phyloP scores from a whole-genome alignment of 768 basidiomycete species.

The Lactarius tabidus region DNA sequence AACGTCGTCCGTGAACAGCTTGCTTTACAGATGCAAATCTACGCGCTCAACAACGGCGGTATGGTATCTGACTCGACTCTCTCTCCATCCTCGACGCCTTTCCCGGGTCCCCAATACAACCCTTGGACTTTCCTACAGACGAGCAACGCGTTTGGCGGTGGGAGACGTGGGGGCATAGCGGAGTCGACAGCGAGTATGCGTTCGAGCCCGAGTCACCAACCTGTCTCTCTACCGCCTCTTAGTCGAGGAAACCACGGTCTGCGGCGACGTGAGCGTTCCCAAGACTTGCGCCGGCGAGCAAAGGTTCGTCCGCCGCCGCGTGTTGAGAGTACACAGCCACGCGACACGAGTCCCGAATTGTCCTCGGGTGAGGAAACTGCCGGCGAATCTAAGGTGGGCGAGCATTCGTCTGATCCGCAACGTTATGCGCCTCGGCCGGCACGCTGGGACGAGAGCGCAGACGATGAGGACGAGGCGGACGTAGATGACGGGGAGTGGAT shows the following conservation, averaged over 20 bases:
- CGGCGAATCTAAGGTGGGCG: constrained; percentile 47
- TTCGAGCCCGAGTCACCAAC: constrained; percentile 69
- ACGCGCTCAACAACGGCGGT: constrained; percentile 65
- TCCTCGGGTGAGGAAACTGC: constrained; percentile 78
- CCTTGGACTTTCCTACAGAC: constrained; percentile 68
- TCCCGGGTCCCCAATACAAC: constrained; percentile 57
- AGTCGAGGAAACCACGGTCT: constrained; percentile 43
- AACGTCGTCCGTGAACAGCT: constrained; percentile 62
- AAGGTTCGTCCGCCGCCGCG: constrained; percentile 65
- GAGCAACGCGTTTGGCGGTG: constrained; percentile 22
- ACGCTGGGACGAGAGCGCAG: constrained; percentile 40
- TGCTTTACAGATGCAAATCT: constrained; percentile 74
- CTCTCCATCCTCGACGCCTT: constrained; percentile 72
- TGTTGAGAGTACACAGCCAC: constrained; percentile 78
- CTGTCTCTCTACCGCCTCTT: constrained; percentile 50
- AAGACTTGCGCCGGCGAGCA: constrained; percentile 32
- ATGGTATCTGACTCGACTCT: constrained; percentile 67
- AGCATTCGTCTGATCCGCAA: constrained; percentile 27
- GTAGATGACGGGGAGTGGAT: constrained; percentile 36
- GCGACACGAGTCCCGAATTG: constrained; percentile 76
- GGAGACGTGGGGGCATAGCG: constrained; percentile 30
- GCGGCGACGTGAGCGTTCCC: constrained; percentile 43
- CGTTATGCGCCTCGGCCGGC: constrained; percentile 19
- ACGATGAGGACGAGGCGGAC: constrained; percentile 34
- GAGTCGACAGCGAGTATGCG: constrained; percentile 55